These are phyloP conservation scores for Thielaviopsis euricoi DNA, from an alignment of 2,329 filamentous ascomycete genomes.

Conservation along the genomic window DNA sequence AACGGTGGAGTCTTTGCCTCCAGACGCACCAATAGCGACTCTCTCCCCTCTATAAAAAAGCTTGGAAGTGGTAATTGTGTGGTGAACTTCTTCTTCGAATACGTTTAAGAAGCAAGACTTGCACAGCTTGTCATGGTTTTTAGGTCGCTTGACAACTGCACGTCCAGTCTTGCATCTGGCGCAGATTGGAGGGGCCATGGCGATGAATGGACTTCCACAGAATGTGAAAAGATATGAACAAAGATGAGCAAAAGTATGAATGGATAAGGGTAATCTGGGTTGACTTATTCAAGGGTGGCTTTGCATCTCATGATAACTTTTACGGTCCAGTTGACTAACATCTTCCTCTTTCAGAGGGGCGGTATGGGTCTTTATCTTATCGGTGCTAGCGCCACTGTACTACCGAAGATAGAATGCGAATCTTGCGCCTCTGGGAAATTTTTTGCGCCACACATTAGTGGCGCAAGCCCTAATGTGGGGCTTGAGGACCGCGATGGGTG, in stretches of 20 bases:
- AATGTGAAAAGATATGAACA: not conserved
- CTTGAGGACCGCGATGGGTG: not conserved
- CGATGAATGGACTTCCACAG: not conserved
- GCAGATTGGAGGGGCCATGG: slow-evolving; percentile 66
- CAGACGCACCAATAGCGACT: slow-evolving; percentile 88
- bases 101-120: slow-evolving; percentile 70
- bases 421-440: not conserved
- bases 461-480: slow-evolving; percentile 2
- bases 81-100: slow-evolving; percentile 87
- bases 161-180: slow-evolving; percentile 58
- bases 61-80: slow-evolving; percentile 69
- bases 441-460: not conserved
- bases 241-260: not conserved
- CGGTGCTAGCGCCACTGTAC: not conserved
- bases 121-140: slow-evolving; percentile 89
- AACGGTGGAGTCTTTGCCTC: slow-evolving; percentile 94
- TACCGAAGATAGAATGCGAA: not conserved
- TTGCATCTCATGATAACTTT: not conserved
- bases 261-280: not conserved
- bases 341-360: not conserved
- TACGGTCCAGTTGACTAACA: not conserved
- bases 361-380: not conserved
- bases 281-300: not conserved
- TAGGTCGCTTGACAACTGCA: slow-evolving; percentile 82
- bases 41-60: slow-evolving; percentile 73